phyloP scores from a whole-genome alignment of 2,329 filamentous ascomycete genomes.

The Epichloe sibirici region DNA sequence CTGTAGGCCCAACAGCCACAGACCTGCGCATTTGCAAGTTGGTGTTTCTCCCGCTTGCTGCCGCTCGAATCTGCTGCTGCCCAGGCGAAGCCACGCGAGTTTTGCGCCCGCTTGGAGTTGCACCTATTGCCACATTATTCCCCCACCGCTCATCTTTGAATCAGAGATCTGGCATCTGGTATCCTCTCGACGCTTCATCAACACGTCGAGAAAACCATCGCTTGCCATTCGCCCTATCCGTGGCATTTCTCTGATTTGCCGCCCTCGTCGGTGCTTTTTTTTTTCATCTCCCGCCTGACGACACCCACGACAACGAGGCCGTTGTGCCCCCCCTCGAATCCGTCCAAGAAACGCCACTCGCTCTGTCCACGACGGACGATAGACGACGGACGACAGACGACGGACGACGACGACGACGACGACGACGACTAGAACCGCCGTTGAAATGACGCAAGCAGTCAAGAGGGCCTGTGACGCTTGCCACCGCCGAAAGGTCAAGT shows the following conservation, averaged over 20 bases:
- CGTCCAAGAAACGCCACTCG: not conserved
- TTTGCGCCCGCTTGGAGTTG: conserved; percentile 5
- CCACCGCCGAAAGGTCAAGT: conserved; percentile 64
- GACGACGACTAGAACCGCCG: not conserved
- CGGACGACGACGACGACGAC: too few relatives aligned
- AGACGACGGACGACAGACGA: not conserved
- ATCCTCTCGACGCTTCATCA: conserved; percentile 5
- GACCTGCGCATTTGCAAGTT: conserved; percentile 7
- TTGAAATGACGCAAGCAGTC: conserved; percentile 37
- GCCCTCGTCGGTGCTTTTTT: not conserved
- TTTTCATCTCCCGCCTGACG: not conserved
- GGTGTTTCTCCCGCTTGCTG: conserved; percentile 9
- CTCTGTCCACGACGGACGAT: not conserved
- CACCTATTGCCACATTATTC: conserved; percentile 1
- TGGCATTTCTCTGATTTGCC: not conserved
- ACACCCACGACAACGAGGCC: not conserved
- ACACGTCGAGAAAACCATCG: conserved; percentile 2
- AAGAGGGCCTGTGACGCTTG: conserved; percentile 60
- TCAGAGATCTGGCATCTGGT: conserved; percentile 4
- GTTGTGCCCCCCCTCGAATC: not conserved
- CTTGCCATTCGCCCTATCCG: not conserved
- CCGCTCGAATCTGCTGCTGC: conserved; percentile 1
- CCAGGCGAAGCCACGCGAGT: conserved; percentile 7
- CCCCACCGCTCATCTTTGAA: conserved; percentile 16
- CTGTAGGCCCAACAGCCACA: conserved; percentile 17